phyloP scores from a whole-genome alignment of 495 filamentous ascomycete species.

The Schizothecium vesticola region DNA sequence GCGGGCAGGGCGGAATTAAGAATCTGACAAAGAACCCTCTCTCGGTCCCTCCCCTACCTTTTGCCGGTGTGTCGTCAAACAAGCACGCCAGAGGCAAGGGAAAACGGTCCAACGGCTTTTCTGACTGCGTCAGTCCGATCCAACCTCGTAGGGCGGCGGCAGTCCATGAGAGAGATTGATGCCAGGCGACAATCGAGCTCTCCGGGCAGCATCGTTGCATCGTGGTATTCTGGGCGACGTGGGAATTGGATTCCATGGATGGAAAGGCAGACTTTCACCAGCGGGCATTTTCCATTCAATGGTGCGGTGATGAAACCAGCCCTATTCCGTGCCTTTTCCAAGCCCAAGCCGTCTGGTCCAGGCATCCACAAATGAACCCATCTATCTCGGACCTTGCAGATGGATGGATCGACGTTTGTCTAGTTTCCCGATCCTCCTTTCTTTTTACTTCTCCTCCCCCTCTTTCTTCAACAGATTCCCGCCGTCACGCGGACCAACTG shows the following conservation, averaged over 20 bases:
- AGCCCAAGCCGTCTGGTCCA: not conserved
- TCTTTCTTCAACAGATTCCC: not conserved
- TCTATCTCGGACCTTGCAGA: not conserved
- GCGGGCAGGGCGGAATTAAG: slow-evolving; percentile 5
- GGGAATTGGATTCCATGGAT: not conserved
- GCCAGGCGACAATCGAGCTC: too few relatives aligned
- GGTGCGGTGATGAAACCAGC: not conserved
- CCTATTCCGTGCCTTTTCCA: not conserved
- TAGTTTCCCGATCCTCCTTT: not conserved
- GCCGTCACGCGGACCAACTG: not conserved
- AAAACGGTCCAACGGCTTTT: not conserved
- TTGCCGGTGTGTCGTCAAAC: not conserved
- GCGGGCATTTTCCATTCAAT: not conserved
- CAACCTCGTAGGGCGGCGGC: not conserved
- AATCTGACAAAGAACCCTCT: slow-evolving; percentile 19
- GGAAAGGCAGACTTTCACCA: not conserved
- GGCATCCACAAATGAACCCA: not conserved
- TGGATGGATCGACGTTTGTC: not conserved
- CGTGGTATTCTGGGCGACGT: not conserved
- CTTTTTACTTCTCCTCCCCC: not conserved
- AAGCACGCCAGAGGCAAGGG: not conserved
- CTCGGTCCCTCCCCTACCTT: not conserved
- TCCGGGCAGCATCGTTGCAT: too few relatives aligned
- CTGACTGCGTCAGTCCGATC: not conserved
- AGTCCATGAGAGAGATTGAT: not conserved